A percentile compares a stretch with the other conserved stretches of the same genome.
These are phyloP conservation scores for Diutina rugosa DNA, from an alignment of 1,139 yeast species.

Conservation along the genomic window DNA sequence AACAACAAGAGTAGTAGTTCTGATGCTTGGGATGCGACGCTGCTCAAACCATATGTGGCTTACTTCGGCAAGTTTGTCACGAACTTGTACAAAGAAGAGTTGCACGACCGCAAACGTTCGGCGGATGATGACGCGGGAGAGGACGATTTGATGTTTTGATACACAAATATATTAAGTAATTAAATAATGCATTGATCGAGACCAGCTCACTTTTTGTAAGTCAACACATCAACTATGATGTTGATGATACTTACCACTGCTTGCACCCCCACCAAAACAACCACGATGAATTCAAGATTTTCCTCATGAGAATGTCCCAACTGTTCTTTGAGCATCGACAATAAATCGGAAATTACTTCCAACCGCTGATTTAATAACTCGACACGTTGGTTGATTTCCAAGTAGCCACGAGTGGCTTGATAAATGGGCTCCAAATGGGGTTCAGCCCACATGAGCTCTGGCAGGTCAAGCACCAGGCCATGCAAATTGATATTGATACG, in stretches of 20 bases:
- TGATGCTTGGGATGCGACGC: slow-evolving; percentile 45
- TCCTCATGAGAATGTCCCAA: slow-evolving; percentile 87
- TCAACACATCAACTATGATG: slow-evolving; percentile 29
- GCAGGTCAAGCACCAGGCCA: slow-evolving; percentile 91
- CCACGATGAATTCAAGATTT: slow-evolving; percentile 83
- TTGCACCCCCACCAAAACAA: slow-evolving; percentile 85
- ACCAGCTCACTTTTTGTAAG: slow-evolving; percentile 1
- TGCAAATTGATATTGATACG: slow-evolving; percentile 85
- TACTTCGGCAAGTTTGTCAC: slow-evolving; percentile 54
- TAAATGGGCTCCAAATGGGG: slow-evolving; percentile 95
- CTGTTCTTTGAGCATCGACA: slow-evolving; percentile 94
- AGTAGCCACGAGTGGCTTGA: slow-evolving; percentile 89
- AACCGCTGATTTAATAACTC: slow-evolving; percentile 78
- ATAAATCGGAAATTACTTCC: slow-evolving; percentile 83
- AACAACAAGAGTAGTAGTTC: slow-evolving; percentile 14
- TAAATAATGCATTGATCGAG: not conserved
- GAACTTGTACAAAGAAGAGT: slow-evolving; percentile 42
- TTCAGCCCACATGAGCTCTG: slow-evolving; percentile 97
- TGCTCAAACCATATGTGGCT: slow-evolving; percentile 64
- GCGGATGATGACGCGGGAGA: slow-evolving; percentile 8
- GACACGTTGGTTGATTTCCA: slow-evolving; percentile 89
- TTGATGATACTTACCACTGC: slow-evolving; percentile 81
- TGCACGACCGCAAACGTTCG: slow-evolving; percentile 23
- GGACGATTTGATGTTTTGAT: not conserved
- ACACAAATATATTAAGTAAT: not conserved